Base-by-base conservation (phyloP, 2,329 filamentous ascomycete genomes). In the Iodosphaeria phyllophila region DNA sequence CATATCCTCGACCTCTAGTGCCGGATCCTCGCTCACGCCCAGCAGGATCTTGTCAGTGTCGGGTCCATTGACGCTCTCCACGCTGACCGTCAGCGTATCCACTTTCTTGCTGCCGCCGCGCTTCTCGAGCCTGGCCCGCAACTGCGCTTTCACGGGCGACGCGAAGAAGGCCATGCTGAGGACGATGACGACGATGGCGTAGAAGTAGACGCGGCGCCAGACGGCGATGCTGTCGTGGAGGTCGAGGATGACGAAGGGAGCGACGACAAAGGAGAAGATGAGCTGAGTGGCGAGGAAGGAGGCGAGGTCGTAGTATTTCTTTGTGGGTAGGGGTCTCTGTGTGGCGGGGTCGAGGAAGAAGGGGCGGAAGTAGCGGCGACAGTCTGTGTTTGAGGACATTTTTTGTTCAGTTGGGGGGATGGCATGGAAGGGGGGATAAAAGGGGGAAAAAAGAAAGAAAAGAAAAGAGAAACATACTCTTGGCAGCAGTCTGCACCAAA, bases 141-240 rank as follows among this genome's bases (percentile, higher is more conserved):
- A 52, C 11, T 48, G 39, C 4, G 53, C 48, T 46, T 84, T 91
- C 3, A 68, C 76, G 0, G 82, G 80, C 2, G 77, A 80, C 20
- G 72, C 64, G 42, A 95, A 92, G 53, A 92, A 75, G 6, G 57
- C 65, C 28, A 84, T 66, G 11, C 71, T 67, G 1, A 52, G 45
- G 7, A 57, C 50, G 1, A 76, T 76, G 35, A 71, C 73, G 32
- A 84, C 43, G 27, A 89, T 57, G 16, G 67, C 71, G 50, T 91
- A 98, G 54, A 83, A 95, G 52, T 92, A 89, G 18, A 93, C 77
- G 20, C 78, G 69, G 1, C 67, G 53, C 89, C 89, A 98, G 29
- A 79, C 74, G 3, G 60, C 54, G 20, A 91, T 48, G 7, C 75
- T 84, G 31, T 70, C 64, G 11, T 58, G 51, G 34, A 93, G 69